Base-by-base conservation (phyloP, 768 basidiomycete species). In the Leucosporidium scottii region DNA sequence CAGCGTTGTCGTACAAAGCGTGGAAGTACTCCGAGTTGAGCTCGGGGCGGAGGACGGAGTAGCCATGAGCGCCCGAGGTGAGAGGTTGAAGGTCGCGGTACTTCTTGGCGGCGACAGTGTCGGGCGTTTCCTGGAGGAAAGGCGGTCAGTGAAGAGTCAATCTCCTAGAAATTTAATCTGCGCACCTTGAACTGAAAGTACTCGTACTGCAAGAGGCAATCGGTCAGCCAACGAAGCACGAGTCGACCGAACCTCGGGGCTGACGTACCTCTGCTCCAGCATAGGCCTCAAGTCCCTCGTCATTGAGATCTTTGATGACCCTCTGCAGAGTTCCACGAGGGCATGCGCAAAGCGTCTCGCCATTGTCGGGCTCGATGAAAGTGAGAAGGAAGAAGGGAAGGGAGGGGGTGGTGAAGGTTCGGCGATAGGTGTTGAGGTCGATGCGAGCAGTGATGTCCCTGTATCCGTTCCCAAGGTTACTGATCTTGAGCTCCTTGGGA, bases 61-160 rank as follows among this genome's bases (percentile, higher is more conserved):
- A 98, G 6, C 96, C 96, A 74, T 98, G 96, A 67, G 94, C 97
- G 77, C 96, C 96, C 4, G 93, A 85, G 1, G 94, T 98, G 53
- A 99, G 79, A 10, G 93, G 86, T 50, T 85, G 82, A 8, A 98
- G 81, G 67, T 84, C 79, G 2, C 79, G 81, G 76, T 90, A 97
- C 15, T 84, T 84, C 81, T 99, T 99, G 72, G 89, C 82, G 13
- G 85, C 85, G 1, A 85, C 80, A 30, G 86, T 84, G 20, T 86
- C 80, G 0, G 96, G 84, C 0, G 92, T 94, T 79, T 99, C 96
- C 87, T 44, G 39, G 2, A 13, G 15, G 2, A 2, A 44, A 13
- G 3, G 2, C 7, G 55, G 36, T 44, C 39, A 44, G 39, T 8
- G 7, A 10, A 2, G 39, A 15, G 39, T 17, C 39, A 8, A 12